Percentiles rank a stretch among this genome's conserved stretches.
phyloP scores from a whole-genome alignment of 495 filamentous ascomycete species.

The Aspergillus sclerotiicarbonarius region DNA sequence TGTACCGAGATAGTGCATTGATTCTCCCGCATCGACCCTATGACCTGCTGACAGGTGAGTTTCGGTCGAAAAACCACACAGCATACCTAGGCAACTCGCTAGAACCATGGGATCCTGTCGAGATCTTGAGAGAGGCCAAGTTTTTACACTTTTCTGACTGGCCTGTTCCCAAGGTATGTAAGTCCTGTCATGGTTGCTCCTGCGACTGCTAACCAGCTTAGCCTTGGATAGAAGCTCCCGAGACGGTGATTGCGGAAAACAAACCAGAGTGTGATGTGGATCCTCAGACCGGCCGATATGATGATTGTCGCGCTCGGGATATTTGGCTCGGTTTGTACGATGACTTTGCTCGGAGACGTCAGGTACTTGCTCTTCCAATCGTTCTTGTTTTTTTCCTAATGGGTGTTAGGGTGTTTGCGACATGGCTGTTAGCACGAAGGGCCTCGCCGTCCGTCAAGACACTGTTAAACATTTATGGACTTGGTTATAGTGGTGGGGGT shows the following conservation, averaged over 20 bases:
- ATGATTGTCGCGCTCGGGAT: neutral
- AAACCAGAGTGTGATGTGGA: neutral
- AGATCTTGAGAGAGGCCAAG: conserved; percentile 43
- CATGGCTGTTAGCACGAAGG: no score
- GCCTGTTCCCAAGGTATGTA: neutral
- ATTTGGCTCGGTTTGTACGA: neutral
- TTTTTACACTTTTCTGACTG: conserved; percentile 2
- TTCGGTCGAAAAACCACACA: conserved; percentile 49
- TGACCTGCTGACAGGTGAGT: conserved; percentile 62
- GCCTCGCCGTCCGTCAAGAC: no score
- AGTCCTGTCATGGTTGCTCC: neutral
- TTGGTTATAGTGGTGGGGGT: no score
- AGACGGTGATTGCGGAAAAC: neutral
- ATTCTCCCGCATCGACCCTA: conserved; percentile 67
- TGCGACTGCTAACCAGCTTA: neutral
- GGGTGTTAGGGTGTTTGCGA: no score
- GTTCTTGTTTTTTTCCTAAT: no score
- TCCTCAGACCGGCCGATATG: neutral
- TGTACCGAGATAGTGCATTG: conserved; percentile 56
- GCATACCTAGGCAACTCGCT: conserved; percentile 54
- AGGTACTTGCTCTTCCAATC: neutral
- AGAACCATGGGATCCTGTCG: conserved; percentile 59
- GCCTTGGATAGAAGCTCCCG: neutral
- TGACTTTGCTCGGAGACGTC: neutral
- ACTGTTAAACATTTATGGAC: no score